Evolutionary conservation across 2,329 filamentous ascomycete species (phyloP).

Genomic region (Talaromyces piceae): DNA sequence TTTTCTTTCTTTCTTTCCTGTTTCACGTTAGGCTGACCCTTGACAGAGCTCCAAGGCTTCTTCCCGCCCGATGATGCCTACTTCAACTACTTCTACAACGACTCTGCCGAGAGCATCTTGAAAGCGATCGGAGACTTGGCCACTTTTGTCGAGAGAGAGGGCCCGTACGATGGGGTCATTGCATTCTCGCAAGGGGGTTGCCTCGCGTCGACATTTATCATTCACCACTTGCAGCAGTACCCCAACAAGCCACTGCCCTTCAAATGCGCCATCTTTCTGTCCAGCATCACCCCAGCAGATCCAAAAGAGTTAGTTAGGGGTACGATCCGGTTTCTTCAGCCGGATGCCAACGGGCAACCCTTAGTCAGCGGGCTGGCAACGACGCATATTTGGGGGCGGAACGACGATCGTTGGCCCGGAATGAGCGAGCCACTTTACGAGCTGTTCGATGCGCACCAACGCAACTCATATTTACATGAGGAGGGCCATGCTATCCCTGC

Average conservation of each 20-base stretch:
- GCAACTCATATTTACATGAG: neutral
- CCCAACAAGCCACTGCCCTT: constrained; percentile 2
- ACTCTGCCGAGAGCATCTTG: neutral
- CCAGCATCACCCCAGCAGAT: neutral
- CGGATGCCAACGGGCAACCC: neutral
- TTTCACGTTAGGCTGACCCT: neutral
- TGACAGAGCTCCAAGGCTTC: constrained; percentile 1
- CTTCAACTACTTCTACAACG: constrained; percentile 4
- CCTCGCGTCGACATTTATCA: constrained; percentile 9
- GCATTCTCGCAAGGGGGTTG: constrained; percentile 9
- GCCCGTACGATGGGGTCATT: constrained; percentile 11
- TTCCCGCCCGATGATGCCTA: constrained; percentile 1
- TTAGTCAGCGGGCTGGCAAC: neutral
- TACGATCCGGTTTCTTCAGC: neutral
- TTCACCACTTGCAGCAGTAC: neutral
- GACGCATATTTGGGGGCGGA: constrained; percentile 5
- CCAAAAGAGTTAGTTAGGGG: neutral
- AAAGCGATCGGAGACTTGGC: constrained; percentile 5
- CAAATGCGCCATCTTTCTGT: constrained; percentile 4
- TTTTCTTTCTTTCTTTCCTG: neutral
- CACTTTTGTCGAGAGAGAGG: constrained; percentile 4
- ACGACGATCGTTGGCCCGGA: constrained; percentile 3
- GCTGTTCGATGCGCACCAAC: neutral
- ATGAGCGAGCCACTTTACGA: constrained; percentile 1
- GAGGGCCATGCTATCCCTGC: constrained; percentile 4